Evolutionary conservation across 164 flowering plant species (phyloP).

Genomic region (Brasenia schreberi): DNA sequence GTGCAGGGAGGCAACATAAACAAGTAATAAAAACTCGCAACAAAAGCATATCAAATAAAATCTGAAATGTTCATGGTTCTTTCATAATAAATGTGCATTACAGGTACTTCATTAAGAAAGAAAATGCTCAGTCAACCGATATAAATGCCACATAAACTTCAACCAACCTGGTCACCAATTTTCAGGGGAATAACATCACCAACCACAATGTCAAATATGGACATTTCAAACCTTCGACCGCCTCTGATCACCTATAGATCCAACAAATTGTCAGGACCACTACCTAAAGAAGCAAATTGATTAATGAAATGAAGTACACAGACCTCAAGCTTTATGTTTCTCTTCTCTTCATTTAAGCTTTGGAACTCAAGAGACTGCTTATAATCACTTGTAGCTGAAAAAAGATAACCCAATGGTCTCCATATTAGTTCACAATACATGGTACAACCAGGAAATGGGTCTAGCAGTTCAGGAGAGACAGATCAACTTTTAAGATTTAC

Average conservation of each 20-base stretch:
- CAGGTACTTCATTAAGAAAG: neutral
- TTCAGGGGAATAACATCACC: constrained; percentile 92
- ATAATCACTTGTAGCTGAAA: constrained; percentile 84
- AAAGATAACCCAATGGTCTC: neutral
- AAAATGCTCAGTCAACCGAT: neutral
- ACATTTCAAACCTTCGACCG: constrained; percentile 65
- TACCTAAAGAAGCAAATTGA: neutral
- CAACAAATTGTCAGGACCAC: neutral
- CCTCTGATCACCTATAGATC: constrained; percentile 59
- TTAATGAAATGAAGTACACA: neutral
- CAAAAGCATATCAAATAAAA: too few species aligned
- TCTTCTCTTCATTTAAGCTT: constrained; percentile 83
- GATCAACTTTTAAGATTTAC: neutral
- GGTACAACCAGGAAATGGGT: neutral
- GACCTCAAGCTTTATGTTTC: constrained; percentile 83
- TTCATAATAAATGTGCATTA: neutral
- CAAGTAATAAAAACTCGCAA: too few species aligned
- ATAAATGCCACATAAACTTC: neutral
- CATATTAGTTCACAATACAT: too few species aligned
- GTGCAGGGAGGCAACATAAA: too few species aligned
- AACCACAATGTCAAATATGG: constrained; percentile 92
- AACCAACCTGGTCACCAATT: constrained; percentile 82
- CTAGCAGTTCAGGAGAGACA: neutral
- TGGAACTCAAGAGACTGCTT: constrained; percentile 91
- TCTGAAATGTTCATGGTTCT: too few species aligned